phyloP scores from a whole-genome alignment of 1,284 basidiomycete species.

The Trichosporon sp. region DNA sequence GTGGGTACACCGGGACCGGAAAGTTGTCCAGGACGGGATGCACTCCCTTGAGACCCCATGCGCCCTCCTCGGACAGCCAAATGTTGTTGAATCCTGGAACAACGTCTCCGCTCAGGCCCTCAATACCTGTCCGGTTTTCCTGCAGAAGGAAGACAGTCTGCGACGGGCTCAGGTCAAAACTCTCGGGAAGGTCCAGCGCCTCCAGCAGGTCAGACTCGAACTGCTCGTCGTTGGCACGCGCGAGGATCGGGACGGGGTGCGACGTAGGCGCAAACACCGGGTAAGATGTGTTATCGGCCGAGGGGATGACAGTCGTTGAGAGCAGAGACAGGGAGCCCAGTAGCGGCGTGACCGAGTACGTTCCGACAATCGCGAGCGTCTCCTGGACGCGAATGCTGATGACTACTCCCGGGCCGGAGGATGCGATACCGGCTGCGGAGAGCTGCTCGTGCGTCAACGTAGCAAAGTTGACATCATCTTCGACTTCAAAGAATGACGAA shows the following conservation, averaged over 20 bases:
- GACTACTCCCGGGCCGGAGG: slow-evolving; percentile 39
- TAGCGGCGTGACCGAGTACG: slow-evolving; percentile 47
- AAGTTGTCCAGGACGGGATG: slow-evolving; percentile 60
- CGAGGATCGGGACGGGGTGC: slow-evolving; percentile 61
- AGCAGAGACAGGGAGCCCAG: slow-evolving; percentile 39
- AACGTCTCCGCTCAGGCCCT: slow-evolving; percentile 45
- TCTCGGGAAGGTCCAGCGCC: slow-evolving; percentile 33
- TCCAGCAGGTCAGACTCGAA: slow-evolving; percentile 25
- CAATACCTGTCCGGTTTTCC: slow-evolving; percentile 49
- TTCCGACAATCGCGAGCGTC: slow-evolving; percentile 47
- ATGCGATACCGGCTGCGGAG: slow-evolving; percentile 30
- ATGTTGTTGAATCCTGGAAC: slow-evolving; percentile 53
- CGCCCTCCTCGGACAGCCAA: slow-evolving; percentile 44
- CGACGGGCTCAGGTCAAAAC: slow-evolving; percentile 25
- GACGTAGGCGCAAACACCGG: slow-evolving; percentile 61
- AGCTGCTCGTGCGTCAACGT: slow-evolving; percentile 30
- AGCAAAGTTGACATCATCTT: slow-evolving; percentile 38
- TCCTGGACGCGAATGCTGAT: slow-evolving; percentile 44
- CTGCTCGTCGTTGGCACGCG: slow-evolving; percentile 32
- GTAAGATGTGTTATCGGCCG: slow-evolving; percentile 54
- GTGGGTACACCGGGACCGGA: slow-evolving; percentile 58
- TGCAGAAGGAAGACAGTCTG: slow-evolving; percentile 46
- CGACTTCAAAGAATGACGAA: slow-evolving; percentile 36
- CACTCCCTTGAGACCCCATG: slow-evolving; percentile 61
- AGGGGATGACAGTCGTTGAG: slow-evolving; percentile 55